phyloP scores from a whole-genome alignment of 768 basidiomycete genomes.

The Megacollybia marginata region DNA sequence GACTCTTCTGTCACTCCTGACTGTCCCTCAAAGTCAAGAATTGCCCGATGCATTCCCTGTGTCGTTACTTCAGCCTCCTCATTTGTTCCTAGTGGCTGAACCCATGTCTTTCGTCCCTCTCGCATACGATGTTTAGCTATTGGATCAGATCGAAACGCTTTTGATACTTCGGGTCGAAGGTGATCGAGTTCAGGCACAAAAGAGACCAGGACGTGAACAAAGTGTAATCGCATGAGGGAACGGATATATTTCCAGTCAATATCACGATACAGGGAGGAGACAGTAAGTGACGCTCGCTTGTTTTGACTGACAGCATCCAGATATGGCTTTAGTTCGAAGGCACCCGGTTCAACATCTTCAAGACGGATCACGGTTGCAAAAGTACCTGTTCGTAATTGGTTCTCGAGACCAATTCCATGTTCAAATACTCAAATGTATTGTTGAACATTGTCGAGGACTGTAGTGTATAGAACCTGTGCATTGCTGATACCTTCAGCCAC shows the following conservation, averaged over 20 bases:
- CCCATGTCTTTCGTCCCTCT: slow-evolving; percentile 9
- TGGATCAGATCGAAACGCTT: slow-evolving; percentile 5
- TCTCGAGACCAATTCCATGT: no score
- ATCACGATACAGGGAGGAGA: slow-evolving; percentile 5
- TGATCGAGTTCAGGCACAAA: slow-evolving; percentile 13
- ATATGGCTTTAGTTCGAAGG: no score
- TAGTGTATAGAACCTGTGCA: no score
- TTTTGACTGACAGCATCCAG: background rate
- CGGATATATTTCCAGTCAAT: slow-evolving; percentile 13
- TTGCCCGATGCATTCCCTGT: slow-evolving; percentile 13
- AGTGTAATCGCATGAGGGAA: slow-evolving; percentile 12
- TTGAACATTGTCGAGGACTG: no score
- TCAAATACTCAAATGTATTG: no score
- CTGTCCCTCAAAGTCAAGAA: slow-evolving; percentile 9
- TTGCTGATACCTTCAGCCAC: no score
- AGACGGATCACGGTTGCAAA: no score
- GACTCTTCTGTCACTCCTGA: slow-evolving; percentile 11
- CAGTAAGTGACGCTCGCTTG: slow-evolving; percentile 7
- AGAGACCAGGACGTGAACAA: slow-evolving; percentile 11
- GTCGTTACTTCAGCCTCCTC: slow-evolving; percentile 13
- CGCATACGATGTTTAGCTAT: slow-evolving; percentile 13
- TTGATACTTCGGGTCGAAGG: slow-evolving; percentile 9
- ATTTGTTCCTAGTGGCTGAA: slow-evolving; percentile 16
- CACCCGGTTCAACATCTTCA: no score
- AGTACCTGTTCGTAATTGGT: no score